A percentile compares a stretch with the other conserved stretches of the same genome.
Evolutionary conservation across 1,139 yeast genomes (phyloP).

Genomic region (Komagataea norvegica): DNA sequence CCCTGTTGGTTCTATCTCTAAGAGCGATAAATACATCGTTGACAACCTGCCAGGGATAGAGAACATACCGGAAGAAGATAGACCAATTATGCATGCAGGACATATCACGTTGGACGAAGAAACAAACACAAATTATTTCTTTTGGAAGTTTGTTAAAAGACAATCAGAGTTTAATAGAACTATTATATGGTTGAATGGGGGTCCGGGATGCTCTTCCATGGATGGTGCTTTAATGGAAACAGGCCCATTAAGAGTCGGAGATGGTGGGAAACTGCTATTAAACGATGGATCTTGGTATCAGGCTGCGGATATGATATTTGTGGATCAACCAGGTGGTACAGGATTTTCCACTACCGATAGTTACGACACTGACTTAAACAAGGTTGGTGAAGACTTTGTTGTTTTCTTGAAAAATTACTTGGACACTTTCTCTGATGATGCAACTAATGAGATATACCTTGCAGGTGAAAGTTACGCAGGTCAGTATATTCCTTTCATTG

Average conservation of each 20-base stretch:
- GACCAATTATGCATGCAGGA: slow-evolving; percentile 58
- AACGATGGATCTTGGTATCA: slow-evolving; percentile 87
- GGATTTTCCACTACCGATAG: slow-evolving; percentile 69
- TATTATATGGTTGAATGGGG: slow-evolving; percentile 89
- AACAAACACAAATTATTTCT: slow-evolving; percentile 50
- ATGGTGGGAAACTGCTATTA: slow-evolving; percentile 37
- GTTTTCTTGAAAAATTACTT: slow-evolving; percentile 64
- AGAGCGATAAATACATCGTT: slow-evolving; percentile 14
- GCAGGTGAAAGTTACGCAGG: slow-evolving; percentile 99
- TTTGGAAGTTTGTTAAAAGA: slow-evolving; percentile 62
- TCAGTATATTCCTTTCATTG: slow-evolving; percentile 89
- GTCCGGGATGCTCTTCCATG: slow-evolving; percentile 97
- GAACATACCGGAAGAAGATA: slow-evolving; percentile 14
- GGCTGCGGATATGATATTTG: slow-evolving; percentile 70
- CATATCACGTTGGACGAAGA: slow-evolving; percentile 39
- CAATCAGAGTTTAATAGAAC: slow-evolving; percentile 30
- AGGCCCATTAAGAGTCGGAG: slow-evolving; percentile 75
- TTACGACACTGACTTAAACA: slow-evolving; percentile 55
- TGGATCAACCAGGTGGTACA: slow-evolving; percentile 95
- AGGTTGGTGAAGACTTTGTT: slow-evolving; percentile 57
- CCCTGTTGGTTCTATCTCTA: slow-evolving; percentile 16
- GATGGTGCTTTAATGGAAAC: slow-evolving; percentile 94
- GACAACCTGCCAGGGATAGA: slow-evolving; percentile 19
- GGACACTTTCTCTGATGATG: slow-evolving; percentile 69
- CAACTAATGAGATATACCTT: slow-evolving; percentile 57